Evolutionary conservation across 345 rosid genomes (phyloP).

Genomic region (Cochlearia excelsa): DNA sequence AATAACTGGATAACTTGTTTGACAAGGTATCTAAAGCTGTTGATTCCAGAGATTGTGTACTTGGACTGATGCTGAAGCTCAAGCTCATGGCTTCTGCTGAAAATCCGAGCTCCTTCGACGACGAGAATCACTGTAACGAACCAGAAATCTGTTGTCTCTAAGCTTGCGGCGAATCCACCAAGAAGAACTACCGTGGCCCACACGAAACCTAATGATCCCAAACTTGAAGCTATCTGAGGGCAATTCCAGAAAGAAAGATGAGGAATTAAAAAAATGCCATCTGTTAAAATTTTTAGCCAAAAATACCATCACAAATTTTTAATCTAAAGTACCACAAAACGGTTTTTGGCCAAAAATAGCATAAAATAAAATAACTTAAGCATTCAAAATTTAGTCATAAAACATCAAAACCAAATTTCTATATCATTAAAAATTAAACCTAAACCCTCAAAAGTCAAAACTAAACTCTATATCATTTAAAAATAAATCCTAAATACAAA

Average conservation of each 20-base stretch:
- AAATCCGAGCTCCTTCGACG: conserved; percentile 83
- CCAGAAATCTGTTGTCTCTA: conserved; percentile 82
- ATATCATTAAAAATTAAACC: too few relatives aligned
- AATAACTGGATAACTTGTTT: conserved; percentile 30
- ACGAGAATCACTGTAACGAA: conserved; percentile 71
- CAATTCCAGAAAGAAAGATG: neutral
- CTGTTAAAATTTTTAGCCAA: too few relatives aligned
- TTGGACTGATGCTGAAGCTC: conserved; percentile 90
- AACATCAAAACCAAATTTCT: too few relatives aligned
- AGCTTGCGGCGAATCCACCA: conserved; percentile 78
- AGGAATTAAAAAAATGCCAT: too few relatives aligned
- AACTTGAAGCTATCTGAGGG: conserved; percentile 53
- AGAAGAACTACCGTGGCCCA: conserved; percentile 99
- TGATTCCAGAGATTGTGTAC: conserved; percentile 70
- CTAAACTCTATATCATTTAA: neutral
- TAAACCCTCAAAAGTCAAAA: neutral
- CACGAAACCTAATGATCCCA: conserved; percentile 89
- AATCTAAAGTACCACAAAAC: too few relatives aligned
- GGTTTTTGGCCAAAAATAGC: too few relatives aligned
- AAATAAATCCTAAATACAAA: neutral
- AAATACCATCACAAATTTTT: too few relatives aligned
- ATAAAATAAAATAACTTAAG: too few relatives aligned
- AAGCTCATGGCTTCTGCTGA: conserved; percentile 91
- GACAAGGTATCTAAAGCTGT: conserved; percentile 46
- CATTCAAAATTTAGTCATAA: too few relatives aligned